A percentile compares a stretch with the other conserved stretches of the same genome.
phyloP scores from a whole-genome alignment of 2,329 filamentous ascomycete species.

The Aspergillus cejpii region DNA sequence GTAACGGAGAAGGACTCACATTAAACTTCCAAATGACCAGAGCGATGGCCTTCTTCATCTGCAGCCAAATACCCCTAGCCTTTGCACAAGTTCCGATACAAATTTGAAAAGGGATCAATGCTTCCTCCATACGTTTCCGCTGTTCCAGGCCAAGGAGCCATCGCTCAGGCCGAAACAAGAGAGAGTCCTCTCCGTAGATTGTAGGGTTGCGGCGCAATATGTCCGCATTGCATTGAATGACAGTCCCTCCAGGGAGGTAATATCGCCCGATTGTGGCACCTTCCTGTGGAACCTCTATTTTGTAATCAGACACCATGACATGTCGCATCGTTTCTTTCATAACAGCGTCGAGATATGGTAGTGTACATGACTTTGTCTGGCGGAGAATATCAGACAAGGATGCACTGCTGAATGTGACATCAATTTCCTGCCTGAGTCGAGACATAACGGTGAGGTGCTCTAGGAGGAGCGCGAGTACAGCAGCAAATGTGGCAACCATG shows the following conservation, averaged over 20 bases:
- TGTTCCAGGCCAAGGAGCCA: conserved; percentile 9
- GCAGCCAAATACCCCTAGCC: conserved; percentile 10
- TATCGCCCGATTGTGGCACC: neutral
- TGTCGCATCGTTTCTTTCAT: conserved; percentile 16
- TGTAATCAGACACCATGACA: neutral
- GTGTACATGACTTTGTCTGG: conserved; percentile 5
- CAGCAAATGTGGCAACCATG: conserved; percentile 6
- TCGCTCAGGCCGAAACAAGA: conserved; percentile 12
- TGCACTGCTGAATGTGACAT: neutral
- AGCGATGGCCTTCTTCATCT: conserved; percentile 13
- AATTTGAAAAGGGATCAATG: conserved; percentile 4
- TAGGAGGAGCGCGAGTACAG: conserved; percentile 7
- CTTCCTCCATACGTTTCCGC: conserved; percentile 8
- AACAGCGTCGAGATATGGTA: conserved; percentile 14
- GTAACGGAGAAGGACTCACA: conserved; percentile 3
- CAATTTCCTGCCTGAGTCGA: conserved; percentile 10
- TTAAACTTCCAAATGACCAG: conserved; percentile 12
- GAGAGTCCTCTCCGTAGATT: conserved; percentile 6
- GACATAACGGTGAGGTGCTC: conserved; percentile 1
- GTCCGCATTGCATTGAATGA: conserved; percentile 7
- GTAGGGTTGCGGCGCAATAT: conserved; percentile 1
- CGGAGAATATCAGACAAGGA: neutral
- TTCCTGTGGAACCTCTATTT: conserved; percentile 1
- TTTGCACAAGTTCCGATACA: neutral
- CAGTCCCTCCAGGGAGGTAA: conserved; percentile 5